Base-by-base conservation (phyloP, 2,329 filamentous ascomycete species). In the Cladosporium colombiae region DNA sequence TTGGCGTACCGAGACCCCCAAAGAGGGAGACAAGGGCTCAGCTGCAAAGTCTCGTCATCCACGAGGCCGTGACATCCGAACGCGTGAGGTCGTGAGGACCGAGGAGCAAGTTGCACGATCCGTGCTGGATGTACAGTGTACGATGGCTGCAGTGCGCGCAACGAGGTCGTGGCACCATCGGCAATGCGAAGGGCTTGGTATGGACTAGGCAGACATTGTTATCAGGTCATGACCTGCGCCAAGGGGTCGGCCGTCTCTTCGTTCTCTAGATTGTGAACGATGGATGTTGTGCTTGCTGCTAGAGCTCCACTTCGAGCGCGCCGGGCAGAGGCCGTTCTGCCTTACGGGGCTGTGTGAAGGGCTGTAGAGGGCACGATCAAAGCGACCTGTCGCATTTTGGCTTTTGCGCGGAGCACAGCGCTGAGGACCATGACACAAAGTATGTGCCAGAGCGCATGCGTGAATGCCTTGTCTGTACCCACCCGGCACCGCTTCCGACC, bases 31-130 rank as follows among this genome's bases (percentile, higher is more conserved):
- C 52, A 23, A 57, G 55, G n/a, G 27, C 59, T 62, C 40, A 62
- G 59, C 58, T 35, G 59, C 59, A 52, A 62, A 62, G 59, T 62
- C 44, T 62, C 59, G 44, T 53, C 59, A 53, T 37, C n/a, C 14
- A 35, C 13, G n/a, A 35, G 16, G 59, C 59, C 59, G 59, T 52
- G 13, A 33, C n/a, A 35, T 40, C 59, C 59, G 59, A 53, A 21
- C n/a, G 4, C 18, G 18, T n/a, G 25, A 56, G 16, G 10, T 10
- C 33, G 27, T 33, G 23, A n/a, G 27, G 18, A 29, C 16, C 1
- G 37, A 21, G 37, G 18, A n/a, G 18, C 18, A 44, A 44, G 27
- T 57, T 10, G 55, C 55, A 27, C 55, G 55, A 13, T n/a, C 29
- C 25, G 21, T 29, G 49, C 49, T 27, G 23, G 16, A 8, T 31